phyloP scores from a whole-genome alignment of 2,329 filamentous ascomycete genomes.

The Fusarium devonianum region DNA sequence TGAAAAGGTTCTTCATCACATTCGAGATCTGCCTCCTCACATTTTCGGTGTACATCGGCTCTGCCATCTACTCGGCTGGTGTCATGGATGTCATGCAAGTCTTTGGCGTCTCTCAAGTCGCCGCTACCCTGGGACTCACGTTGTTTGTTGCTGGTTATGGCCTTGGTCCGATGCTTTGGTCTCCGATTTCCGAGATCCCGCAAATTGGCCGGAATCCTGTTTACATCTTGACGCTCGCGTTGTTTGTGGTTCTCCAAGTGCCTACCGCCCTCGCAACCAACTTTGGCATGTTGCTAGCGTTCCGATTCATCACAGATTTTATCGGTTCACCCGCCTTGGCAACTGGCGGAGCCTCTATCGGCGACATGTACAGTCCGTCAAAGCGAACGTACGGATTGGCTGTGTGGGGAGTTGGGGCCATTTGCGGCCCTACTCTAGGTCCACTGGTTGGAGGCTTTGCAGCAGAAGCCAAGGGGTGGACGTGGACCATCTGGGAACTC shows the following conservation, averaged over 20 bases:
- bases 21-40: conserved; percentile 16
- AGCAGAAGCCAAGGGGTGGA: conserved; percentile 27
- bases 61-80: conserved; percentile 9
- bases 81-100: too few relatives aligned
- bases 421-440: conserved; percentile 18
- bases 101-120: too few relatives aligned
- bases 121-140: too few relatives aligned
- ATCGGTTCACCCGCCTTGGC: conserved; percentile 47
- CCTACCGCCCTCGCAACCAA: conserved; percentile 61
- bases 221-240: conserved; percentile 63
- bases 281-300: conserved; percentile 60
- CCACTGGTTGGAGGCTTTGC: conserved; percentile 15
- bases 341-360: too few relatives aligned
- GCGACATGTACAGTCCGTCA: too few relatives aligned
- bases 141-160: too few relatives aligned
- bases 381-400: too few relatives aligned
- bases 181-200: conserved; percentile 68
- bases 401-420: too few relatives aligned
- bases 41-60: conserved; percentile 16
- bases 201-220: conserved; percentile 61
- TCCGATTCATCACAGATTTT: conserved; percentile 61
- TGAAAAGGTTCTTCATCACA: conserved; percentile 9
- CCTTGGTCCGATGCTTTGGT: too few relatives aligned
- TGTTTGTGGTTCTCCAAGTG: conserved; percentile 64
- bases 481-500: conserved; percentile 38